Evolutionary conservation across 2,329 filamentous ascomycete species (phyloP).

Genomic region (Myriangium duriaei): DNA sequence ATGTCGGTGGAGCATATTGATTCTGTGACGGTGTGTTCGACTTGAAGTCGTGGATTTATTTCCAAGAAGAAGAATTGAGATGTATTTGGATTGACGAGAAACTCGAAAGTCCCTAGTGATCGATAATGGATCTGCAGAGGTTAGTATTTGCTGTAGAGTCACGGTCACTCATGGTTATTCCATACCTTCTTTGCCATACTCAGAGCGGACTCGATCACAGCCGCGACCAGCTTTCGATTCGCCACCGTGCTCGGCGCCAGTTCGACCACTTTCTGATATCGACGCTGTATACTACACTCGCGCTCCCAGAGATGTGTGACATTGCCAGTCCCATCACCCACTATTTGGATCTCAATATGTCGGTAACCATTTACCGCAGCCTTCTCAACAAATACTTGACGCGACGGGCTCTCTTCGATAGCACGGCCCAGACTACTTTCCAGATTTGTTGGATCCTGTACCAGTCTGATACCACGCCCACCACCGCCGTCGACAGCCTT

Average conservation of each 20-base stretch:
- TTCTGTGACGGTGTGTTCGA: constrained; percentile 51
- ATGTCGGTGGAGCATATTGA: constrained; percentile 42
- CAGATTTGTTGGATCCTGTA: constrained; percentile 32
- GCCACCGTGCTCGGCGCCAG: constrained; percentile 40
- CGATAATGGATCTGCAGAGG: constrained; percentile 36
- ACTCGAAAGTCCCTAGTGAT: constrained; percentile 53
- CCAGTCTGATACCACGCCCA: constrained; percentile 46
- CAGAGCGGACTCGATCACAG: constrained; percentile 42
- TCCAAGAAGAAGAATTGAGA: constrained; percentile 47
- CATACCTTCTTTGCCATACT: constrained; percentile 37
- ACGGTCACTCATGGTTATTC: background rate
- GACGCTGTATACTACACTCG: constrained; percentile 47
- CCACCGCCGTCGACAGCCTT: constrained; percentile 55
- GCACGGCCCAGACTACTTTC: constrained; percentile 37
- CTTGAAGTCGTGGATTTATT: constrained; percentile 48
- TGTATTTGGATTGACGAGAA: constrained; percentile 41
- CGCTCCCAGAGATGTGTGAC: constrained; percentile 47
- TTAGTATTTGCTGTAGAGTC: background rate
- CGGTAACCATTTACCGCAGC: constrained; percentile 49
- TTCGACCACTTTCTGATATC: constrained; percentile 51
- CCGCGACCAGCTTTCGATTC: constrained; percentile 34
- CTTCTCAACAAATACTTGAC: constrained; percentile 47
- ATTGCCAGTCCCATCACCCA: constrained; percentile 42
- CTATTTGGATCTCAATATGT: constrained; percentile 49
- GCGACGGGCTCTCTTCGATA: constrained; percentile 46